Percentiles rank a stretch among this genome's conserved stretches.
phyloP scores from a whole-genome alignment of 352 stramenopile genomes.

The Phytophthora rubi region DNA sequence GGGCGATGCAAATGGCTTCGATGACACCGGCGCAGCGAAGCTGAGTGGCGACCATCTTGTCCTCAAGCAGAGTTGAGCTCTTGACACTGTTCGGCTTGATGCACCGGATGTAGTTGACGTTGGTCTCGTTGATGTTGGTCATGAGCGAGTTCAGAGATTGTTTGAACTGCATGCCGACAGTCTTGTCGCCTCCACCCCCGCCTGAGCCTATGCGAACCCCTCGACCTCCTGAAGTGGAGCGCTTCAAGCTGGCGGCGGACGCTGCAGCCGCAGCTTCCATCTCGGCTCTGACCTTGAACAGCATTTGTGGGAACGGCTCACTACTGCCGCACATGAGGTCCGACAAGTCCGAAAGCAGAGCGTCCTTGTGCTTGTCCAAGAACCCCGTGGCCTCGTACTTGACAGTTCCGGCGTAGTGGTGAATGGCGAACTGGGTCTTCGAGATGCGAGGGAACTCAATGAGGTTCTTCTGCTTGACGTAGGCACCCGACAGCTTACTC shows the following conservation, averaged over 20 bases:
- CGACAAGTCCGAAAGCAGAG: slow-evolving; percentile 92
- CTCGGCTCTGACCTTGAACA: slow-evolving; percentile 62
- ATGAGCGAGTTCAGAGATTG: slow-evolving; percentile 71
- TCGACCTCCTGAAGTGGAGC: slow-evolving; percentile 33
- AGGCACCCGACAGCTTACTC: slow-evolving; percentile 58
- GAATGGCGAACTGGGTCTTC: slow-evolving; percentile 90
- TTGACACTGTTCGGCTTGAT: slow-evolving; percentile 88
- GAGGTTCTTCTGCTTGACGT: slow-evolving; percentile 58
- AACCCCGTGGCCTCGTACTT: slow-evolving; percentile 92
- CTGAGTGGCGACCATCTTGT: slow-evolving; percentile 80
- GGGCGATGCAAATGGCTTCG: slow-evolving; percentile 79
- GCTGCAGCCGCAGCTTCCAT: slow-evolving; percentile 34
- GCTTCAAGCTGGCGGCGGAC: slow-evolving; percentile 25
- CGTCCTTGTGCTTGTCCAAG: slow-evolving; percentile 95
- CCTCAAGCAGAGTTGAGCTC: slow-evolving; percentile 63
- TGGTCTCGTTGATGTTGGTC: slow-evolving; percentile 76
- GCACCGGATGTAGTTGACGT: slow-evolving; percentile 84
- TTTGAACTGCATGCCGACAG: slow-evolving; percentile 86
- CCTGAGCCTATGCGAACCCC: slow-evolving; percentile 19
- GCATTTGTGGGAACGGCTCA: slow-evolving; percentile 56
- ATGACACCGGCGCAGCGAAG: slow-evolving; percentile 84
- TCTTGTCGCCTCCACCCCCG: slow-evolving; percentile 43
- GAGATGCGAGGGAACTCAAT: slow-evolving; percentile 76
- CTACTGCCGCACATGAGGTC: slow-evolving; percentile 66
- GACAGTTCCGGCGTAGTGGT: slow-evolving; percentile 95